A percentile compares a stretch with the other conserved stretches of the same genome.
Evolutionary conservation across 2,329 filamentous ascomycete genomes (phyloP).

Genomic region (Aphanoascus verrucosus): DNA sequence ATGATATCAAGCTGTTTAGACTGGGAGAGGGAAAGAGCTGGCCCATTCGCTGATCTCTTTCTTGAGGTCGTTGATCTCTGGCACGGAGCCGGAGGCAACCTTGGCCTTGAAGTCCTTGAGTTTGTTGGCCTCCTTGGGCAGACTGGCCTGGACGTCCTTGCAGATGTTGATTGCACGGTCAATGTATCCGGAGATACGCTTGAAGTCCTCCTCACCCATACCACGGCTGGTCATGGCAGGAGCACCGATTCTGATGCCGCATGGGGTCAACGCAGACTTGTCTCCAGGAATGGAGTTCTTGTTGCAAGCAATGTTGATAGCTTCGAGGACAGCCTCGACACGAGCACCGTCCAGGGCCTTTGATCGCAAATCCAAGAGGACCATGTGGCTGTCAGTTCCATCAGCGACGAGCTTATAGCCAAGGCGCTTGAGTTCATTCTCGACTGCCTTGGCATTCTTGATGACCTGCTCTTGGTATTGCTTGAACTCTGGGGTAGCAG

Average conservation of each 20-base stretch:
- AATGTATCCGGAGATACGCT: conserved; percentile 80
- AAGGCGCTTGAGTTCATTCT: conserved; percentile 55
- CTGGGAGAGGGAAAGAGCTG: conserved; percentile 77
- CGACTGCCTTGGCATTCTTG: conserved; percentile 81
- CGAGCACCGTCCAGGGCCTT: conserved; percentile 80
- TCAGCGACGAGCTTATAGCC: conserved; percentile 85
- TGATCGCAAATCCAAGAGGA: conserved; percentile 82
- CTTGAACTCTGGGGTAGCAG: conserved; percentile 78
- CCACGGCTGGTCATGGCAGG: conserved; percentile 96
- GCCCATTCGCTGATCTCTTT: conserved; percentile 87
- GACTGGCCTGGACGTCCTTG: conserved; percentile 70
- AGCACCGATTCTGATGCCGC: conserved; percentile 89
- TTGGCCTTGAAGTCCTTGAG: conserved; percentile 98
- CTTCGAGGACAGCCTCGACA: conserved; percentile 90
- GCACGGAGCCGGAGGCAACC: conserved; percentile 65
- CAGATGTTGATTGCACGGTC: conserved; percentile 79
- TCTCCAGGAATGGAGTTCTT: conserved; percentile 98
- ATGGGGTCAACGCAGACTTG: conserved; percentile 90
- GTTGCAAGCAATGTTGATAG: conserved; percentile 98
- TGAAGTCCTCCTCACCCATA: conserved; percentile 85
- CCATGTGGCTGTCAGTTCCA: conserved; percentile 94
- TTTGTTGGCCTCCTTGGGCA: conserved; percentile 97
- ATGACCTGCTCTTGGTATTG: conserved; percentile 86
- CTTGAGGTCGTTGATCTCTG: conserved; percentile 73
- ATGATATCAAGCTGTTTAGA: conserved; percentile 23